Evolutionary conservation across 2,329 filamentous ascomycete species (phyloP).

Genomic region (Aspergillus ochraceoroseus): DNA sequence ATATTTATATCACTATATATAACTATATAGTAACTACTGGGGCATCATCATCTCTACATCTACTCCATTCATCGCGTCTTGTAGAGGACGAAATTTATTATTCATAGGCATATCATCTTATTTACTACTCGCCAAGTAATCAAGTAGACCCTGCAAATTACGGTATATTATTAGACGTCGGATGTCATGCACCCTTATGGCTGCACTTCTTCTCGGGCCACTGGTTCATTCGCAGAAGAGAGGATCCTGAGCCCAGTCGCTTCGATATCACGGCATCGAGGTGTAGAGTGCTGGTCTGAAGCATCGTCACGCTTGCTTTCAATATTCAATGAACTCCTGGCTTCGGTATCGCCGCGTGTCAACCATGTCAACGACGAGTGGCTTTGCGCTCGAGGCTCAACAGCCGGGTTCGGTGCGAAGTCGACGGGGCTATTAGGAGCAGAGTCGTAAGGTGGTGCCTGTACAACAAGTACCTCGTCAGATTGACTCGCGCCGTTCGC

Average conservation of each 20-base stretch:
- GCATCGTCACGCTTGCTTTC: neutral
- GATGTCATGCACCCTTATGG: no score
- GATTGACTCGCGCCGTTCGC: conserved; percentile 35
- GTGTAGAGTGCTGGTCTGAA: neutral
- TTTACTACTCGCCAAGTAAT: no score
- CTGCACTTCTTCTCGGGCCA: neutral
- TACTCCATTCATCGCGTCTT: no score
- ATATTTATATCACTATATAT: neutral
- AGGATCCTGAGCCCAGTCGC: neutral
- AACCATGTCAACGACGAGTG: neutral
- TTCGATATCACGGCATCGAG: neutral
- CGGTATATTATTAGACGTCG: no score
- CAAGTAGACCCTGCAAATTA: no score
- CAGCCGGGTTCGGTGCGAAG: conserved; percentile 15
- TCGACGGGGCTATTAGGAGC: conserved; percentile 42
- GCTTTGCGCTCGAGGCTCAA: conserved; percentile 11
- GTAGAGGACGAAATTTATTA: no score
- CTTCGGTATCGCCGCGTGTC: conserved; percentile 1
- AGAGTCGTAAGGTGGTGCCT: conserved; percentile 61
- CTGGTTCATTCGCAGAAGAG: neutral
- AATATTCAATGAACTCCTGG: neutral
- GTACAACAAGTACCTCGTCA: conserved; percentile 59
- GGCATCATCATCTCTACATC: no score
- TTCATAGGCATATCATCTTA: no score
- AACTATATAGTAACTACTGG: neutral